A percentile compares a stretch with the other conserved stretches of the same genome.
phyloP scores from a whole-genome alignment of 192 early-diverging fungal species.

The Backusella australiensis region DNA sequence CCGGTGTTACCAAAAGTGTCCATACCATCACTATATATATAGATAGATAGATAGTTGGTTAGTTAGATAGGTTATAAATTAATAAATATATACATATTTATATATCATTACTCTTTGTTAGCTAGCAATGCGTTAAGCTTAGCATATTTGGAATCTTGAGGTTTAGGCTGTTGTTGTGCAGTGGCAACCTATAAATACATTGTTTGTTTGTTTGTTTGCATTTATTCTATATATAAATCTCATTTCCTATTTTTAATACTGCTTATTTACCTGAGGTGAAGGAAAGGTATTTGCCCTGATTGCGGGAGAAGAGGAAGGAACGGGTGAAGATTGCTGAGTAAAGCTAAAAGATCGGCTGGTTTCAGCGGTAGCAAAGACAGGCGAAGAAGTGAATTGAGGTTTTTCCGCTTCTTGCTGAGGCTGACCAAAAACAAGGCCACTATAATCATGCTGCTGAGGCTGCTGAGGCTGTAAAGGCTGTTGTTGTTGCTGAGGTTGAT shows the following conservation, averaged over 20 bases:
- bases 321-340: not conserved
- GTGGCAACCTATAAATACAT: not conserved
- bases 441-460: conserved; percentile 11
- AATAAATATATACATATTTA: not conserved
- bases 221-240: not conserved
- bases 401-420: not conserved
- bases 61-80: not conserved
- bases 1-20: conserved; percentile 59
- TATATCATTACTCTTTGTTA: conserved; percentile 16
- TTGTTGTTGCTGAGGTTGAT: not conserved
- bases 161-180: not conserved
- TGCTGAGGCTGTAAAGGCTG: conserved; percentile 11
- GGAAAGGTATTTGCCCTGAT: not conserved
- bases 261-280: not conserved
- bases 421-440: conserved; percentile 9
- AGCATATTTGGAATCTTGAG: conserved; percentile 21
- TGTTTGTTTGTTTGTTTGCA: not conserved
- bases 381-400: not conserved
- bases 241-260: not conserved
- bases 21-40: conserved; percentile 44
- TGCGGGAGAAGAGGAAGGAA: not conserved
- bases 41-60: not conserved
- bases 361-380: not conserved
- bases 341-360: not conserved
- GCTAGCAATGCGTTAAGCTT: conserved; percentile 32